These are phyloP conservation scores for Botryotinia convoluta DNA, from an alignment of 2,329 filamentous ascomycete genomes.

Conservation along the genomic window DNA sequence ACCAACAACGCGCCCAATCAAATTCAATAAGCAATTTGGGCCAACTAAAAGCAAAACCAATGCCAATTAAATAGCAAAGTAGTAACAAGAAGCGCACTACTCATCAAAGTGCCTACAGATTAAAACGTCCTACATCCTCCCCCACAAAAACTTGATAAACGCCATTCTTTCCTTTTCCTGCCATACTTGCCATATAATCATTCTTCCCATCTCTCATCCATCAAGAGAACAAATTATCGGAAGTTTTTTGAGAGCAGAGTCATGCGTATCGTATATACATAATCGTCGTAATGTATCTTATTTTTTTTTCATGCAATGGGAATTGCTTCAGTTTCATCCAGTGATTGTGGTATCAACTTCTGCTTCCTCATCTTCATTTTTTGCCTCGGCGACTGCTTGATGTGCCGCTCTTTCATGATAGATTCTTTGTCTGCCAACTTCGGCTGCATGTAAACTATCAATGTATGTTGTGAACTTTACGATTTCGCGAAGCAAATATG, in stretches of 20 bases:
- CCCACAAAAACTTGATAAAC: neutral
- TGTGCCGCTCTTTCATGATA: conserved; percentile 55
- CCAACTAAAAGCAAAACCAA: neutral
- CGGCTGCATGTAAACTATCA: conserved; percentile 73
- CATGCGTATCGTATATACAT: conserved; percentile 14
- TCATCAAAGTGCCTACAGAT: neutral
- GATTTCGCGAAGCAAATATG: conserved; percentile 87
- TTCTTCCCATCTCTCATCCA: neutral
- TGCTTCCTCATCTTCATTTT: conserved; percentile 24
- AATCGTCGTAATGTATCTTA: conserved; percentile 15
- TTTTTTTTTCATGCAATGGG: neutral
- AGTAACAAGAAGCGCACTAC: neutral
- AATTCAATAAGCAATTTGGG: neutral
- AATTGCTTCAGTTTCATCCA: neutral
- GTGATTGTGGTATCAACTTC: conserved; percentile 7
- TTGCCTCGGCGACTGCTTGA: conserved; percentile 26
- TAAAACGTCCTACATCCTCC: neutral
- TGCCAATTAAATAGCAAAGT: neutral
- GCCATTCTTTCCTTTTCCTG: conserved; percentile 1
- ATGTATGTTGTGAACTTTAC: conserved; percentile 97
- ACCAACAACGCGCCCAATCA: neutral
- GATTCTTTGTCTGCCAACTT: conserved; percentile 64
- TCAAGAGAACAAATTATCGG: neutral
- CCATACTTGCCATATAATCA: neutral
- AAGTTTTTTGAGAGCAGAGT: neutral